Evolutionary conservation across 2,329 filamentous ascomycete genomes (phyloP).

Genomic region (Claviceps pazoutovae): DNA sequence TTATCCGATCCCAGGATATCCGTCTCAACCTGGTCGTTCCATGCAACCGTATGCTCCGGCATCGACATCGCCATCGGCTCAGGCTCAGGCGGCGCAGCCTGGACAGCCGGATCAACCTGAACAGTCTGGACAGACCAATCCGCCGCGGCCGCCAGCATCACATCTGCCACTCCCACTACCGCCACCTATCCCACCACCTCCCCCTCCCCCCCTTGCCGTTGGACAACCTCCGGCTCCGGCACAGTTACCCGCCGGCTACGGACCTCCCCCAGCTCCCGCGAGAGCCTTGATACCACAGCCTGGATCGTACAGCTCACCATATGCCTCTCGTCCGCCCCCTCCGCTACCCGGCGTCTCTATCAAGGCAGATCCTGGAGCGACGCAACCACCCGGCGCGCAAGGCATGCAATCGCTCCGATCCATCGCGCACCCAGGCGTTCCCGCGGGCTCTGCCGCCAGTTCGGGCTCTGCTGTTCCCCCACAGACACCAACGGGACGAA

Average conservation of each 20-base stretch:
- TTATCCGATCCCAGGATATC: constrained; percentile 22
- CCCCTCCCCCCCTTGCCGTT: constrained; percentile 2
- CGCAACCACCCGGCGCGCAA: constrained; percentile 6
- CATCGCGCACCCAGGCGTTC: background rate
- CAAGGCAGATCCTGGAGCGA: constrained; percentile 17
- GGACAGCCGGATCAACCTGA: constrained; percentile 13
- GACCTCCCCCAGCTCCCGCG: constrained; percentile 22
- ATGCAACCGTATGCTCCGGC: constrained; percentile 14
- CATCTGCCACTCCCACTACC: background rate
- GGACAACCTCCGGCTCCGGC: constrained; percentile 20
- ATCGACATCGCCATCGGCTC: background rate
- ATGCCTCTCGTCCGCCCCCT: constrained; percentile 21
- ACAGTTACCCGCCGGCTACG: constrained; percentile 20
- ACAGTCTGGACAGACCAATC: constrained; percentile 12
- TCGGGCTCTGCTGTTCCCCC: constrained; percentile 5
- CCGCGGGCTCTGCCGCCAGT: background rate
- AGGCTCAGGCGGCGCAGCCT: constrained; percentile 10
- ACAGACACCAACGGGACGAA: constrained; percentile 8
- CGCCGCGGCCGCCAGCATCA: background rate
- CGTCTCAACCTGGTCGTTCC: constrained; percentile 17
- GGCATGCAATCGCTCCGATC: constrained; percentile 9
- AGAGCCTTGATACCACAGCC: constrained; percentile 18
- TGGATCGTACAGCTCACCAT: constrained; percentile 23
- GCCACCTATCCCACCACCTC: background rate
- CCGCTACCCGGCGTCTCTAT: constrained; percentile 13